Base-by-base conservation (phyloP, 1,284 basidiomycete species). In the Xerocomus cyaneibrunnescens region DNA sequence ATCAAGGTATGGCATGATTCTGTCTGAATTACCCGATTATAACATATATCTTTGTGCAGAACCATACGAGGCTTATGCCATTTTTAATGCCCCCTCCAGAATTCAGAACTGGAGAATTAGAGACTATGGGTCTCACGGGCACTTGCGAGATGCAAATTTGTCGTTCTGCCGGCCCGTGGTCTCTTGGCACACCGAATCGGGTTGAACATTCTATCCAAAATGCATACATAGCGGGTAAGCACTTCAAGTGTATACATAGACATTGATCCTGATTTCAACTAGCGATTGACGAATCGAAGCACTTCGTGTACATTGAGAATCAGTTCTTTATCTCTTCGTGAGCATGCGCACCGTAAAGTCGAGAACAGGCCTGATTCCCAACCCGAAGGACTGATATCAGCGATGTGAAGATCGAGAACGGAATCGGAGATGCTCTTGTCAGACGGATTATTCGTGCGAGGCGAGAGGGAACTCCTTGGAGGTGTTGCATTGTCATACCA, bases 131-230 rank as follows among this genome's bases (percentile, higher is more conserved):
- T 25, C 78, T 99, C 38, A 94, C 91, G 4, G 96, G 97, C 13
- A 98, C 96, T 0, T 98, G 95, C 67, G 97, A 99, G 70, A 80
- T 98, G 62, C 96, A 99, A 69, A 94, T 99, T 59, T 97, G 94
- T 72, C 85, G 96, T 16, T 96, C 93, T 10, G 90, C 91, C 19
- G 95, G 95, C 0, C 92, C 93, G 0, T 99, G 96, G 96, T 97
- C 94, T 3, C 78, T 99, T 71, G 96, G 95, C 3, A 98, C 94
- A 2, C 78, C 85, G 13, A 85, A 84, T 52, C 86, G 83, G 62
- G 82, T 91, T 41, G 96, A 99, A 71, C 86, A 90, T 62, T 98
- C 95, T 12, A 94, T 98, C 47, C 93, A 96, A 72, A 94, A 94
- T 62, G 95, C 94, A 10, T 98, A 98, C 65, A 73, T 94, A 58